Conservation (phyloP, 768 basidiomycete species). For the Rhodosporidiobolus odoratus region DNA sequence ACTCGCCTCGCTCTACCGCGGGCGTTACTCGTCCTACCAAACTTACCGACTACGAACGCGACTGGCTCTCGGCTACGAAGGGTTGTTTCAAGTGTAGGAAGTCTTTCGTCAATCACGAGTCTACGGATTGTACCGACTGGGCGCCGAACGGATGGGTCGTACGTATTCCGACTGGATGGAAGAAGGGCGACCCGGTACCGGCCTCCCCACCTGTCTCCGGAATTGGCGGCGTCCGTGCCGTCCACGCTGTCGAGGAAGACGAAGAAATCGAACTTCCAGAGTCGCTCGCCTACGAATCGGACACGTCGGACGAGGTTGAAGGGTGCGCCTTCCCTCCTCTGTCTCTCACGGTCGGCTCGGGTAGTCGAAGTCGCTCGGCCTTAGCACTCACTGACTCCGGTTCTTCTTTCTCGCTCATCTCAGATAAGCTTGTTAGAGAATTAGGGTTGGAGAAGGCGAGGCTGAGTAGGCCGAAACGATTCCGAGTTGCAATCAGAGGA, state of each 20-base stretch:
- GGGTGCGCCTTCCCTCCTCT: constrained; percentile 19
- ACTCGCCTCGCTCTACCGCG: too few species aligned
- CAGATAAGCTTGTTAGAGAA: neutral
- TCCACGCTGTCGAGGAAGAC: neutral
- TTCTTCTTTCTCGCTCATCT: neutral
- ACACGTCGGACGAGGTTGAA: constrained; percentile 7
- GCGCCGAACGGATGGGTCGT: neutral
- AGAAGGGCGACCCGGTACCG: too few species aligned
- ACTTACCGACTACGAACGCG: constrained; percentile 1
- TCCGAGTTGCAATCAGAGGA: neutral
- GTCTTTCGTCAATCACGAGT: neutral
- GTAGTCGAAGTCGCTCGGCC: constrained; percentile 2
- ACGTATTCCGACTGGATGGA: too few species aligned
- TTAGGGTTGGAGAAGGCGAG: neutral
- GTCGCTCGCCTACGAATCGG: constrained; percentile 1
- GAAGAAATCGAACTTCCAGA: constrained; percentile 4
- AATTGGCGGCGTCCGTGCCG: neutral
- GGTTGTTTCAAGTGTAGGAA: constrained; percentile 9
- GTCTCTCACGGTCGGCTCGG: neutral
- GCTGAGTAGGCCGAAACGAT: neutral
- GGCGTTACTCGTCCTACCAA: neutral
- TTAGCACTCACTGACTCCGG: constrained; percentile 10
- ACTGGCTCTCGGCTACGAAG: neutral
- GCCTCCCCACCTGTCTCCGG: neutral
- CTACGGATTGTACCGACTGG: neutral